phyloP scores from a whole-genome alignment of 1,139 yeast species.

The Yamadazyma jaroonii region DNA sequence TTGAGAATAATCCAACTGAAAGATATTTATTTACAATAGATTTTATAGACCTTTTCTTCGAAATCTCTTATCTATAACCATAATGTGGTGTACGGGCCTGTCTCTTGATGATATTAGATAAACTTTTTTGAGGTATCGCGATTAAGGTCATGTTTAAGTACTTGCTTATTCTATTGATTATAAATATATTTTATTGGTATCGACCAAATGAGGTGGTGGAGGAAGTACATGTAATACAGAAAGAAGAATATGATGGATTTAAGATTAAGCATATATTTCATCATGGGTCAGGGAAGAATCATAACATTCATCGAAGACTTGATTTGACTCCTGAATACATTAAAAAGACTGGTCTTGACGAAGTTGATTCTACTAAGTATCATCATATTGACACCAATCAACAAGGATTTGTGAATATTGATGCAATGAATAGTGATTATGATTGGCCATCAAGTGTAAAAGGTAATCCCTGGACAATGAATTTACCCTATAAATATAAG shows the following conservation, averaged over 20 bases:
- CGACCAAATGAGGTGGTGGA: background rate
- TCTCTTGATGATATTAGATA: background rate
- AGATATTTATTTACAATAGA: slow-evolving; percentile 5
- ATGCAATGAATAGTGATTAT: slow-evolving; percentile 22
- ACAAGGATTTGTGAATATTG: slow-evolving; percentile 16
- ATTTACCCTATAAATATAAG: slow-evolving; percentile 23
- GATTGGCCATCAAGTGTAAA: slow-evolving; percentile 42
- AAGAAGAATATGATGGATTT: slow-evolving; percentile 1
- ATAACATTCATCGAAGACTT: slow-evolving; percentile 38
- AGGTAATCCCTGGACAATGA: slow-evolving; percentile 44
- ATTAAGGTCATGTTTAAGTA: slow-evolving; percentile 3
- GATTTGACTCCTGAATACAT: slow-evolving; percentile 38
- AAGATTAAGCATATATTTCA: slow-evolving; percentile 48
- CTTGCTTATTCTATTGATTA: background rate
- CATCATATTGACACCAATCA: background rate
- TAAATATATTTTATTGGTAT: slow-evolving; percentile 1
- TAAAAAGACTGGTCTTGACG: slow-evolving; percentile 9
- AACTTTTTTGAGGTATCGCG: slow-evolving; percentile 1
- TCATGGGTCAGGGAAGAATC: slow-evolving; percentile 43
- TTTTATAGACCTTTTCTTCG: no score
- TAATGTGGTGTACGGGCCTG: background rate
- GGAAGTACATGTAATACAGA: no score
- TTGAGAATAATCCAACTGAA: slow-evolving; percentile 18
- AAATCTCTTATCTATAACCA: background rate
- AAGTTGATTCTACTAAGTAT: background rate